Percentiles rank a stretch among this genome's conserved stretches.
phyloP scores from a whole-genome alignment of 768 basidiomycete species.

The Daedaleopsis sinensis region DNA sequence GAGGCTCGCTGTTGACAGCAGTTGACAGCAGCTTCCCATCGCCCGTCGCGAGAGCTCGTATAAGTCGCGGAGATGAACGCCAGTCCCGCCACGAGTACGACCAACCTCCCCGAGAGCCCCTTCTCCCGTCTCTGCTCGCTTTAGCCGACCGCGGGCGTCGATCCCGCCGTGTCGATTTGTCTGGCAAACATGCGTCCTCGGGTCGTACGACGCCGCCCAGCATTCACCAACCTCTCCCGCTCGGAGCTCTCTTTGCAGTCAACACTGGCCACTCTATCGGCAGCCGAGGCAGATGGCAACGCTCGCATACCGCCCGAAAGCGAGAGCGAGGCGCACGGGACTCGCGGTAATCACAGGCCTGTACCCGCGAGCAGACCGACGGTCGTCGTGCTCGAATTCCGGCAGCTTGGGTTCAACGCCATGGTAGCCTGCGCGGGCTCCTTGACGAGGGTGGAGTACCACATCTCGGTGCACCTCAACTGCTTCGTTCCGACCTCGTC shows the following conservation, averaged over 20 bases:
- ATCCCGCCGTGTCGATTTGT: no score
- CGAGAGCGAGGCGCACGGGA: no score
- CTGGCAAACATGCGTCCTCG: not conserved
- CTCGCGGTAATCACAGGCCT: not conserved
- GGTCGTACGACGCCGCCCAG: not conserved
- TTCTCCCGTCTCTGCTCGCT: no score
- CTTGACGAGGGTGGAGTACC: slow-evolving; percentile 35
- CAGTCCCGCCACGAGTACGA: no score
- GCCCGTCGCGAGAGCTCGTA: no score
- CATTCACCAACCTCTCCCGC: not conserved
- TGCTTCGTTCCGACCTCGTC: slow-evolving; percentile 53
- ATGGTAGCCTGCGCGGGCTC: slow-evolving; percentile 21
- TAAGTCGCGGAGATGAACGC: no score
- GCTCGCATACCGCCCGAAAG: no score
- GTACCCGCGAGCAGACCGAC: not conserved
- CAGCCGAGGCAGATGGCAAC: no score
- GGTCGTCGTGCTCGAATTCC: slow-evolving; percentile 19
- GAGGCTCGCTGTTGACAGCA: no score
- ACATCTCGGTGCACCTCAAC: slow-evolving; percentile 50
- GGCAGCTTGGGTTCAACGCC: slow-evolving; percentile 19
- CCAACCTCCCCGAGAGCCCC: no score
- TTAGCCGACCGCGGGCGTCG: no score
- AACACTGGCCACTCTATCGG: not conserved
- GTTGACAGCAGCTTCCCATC: no score
- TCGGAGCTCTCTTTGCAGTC: slow-evolving; percentile 2